Evolutionary conservation across 2,329 filamentous ascomycete genomes (phyloP).

Genomic region (Alternaria solani): DNA sequence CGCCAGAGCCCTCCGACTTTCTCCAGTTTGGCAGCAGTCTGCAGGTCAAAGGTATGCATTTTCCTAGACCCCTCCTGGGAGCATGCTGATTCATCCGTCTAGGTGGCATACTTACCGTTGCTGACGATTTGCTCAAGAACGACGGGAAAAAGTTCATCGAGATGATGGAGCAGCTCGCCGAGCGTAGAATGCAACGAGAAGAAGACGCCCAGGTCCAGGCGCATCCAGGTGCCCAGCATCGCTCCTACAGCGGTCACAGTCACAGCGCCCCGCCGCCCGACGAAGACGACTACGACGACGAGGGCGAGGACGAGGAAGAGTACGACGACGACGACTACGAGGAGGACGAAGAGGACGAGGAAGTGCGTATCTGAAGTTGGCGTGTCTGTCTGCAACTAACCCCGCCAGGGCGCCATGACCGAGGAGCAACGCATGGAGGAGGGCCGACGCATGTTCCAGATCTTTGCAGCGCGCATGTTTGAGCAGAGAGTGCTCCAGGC

Average conservation of each 20-base stretch:
- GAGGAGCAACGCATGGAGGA: constrained; percentile 99
- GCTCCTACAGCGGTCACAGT: constrained; percentile 65
- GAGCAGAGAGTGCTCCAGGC: constrained; percentile 95
- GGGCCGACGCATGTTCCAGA: constrained; percentile 97
- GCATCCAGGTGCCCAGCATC: constrained; percentile 63
- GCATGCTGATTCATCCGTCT: constrained; percentile 42
- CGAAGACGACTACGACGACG: constrained; percentile 80
- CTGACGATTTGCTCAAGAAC: constrained; percentile 97
- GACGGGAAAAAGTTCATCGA: constrained; percentile 99
- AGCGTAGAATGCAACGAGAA: constrained; percentile 95
- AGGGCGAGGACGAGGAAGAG: constrained; percentile 68
- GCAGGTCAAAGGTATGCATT: constrained; percentile 78
- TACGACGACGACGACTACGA: constrained; percentile 67
- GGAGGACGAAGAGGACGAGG: constrained; percentile 46
- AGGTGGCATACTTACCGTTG: constrained; percentile 98
- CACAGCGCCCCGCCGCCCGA: constrained; percentile 70
- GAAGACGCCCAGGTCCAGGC: constrained; percentile 78
- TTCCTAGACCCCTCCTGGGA: constrained; percentile 13
- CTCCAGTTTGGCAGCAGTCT: constrained; percentile 98
- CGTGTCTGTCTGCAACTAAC: constrained; percentile 32
- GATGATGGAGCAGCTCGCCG: constrained; percentile 99
- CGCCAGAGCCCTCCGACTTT: constrained; percentile 80
- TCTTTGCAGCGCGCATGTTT: constrained; percentile 99
- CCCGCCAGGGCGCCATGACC: constrained; percentile 85
- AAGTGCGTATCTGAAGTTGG: constrained; percentile 37